Percentiles rank a stretch among this genome's conserved stretches.
phyloP scores from a whole-genome alignment of 441 rosid species.

The Aleurites moluccanus region DNA sequence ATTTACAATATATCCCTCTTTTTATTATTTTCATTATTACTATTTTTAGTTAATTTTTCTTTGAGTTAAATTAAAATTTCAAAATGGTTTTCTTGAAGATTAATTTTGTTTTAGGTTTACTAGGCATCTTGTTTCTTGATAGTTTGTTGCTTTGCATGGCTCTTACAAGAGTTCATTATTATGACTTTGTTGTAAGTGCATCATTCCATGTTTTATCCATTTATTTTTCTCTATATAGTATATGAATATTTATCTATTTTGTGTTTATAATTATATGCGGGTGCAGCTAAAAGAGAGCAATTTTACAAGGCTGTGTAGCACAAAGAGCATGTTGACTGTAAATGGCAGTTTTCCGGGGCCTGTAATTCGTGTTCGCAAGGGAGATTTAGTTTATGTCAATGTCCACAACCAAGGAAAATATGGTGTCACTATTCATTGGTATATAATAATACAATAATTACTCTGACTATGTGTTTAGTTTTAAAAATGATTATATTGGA shows the following conservation, averaged over 20 bases:
- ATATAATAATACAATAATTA: neutral
- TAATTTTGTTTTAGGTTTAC: neutral
- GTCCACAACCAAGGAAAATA: conserved; percentile 41
- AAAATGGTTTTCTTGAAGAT: neutral
- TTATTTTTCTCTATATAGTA: neutral
- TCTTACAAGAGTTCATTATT: neutral
- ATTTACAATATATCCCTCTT: no score
- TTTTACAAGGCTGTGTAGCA: conserved; percentile 39
- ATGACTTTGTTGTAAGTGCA: neutral
- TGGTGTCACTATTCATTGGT: conserved; percentile 54
- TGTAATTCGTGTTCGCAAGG: conserved; percentile 35
- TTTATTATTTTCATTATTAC: no score
- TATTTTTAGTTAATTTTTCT: no score
- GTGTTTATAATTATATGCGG: neutral
- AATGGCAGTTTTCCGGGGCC: conserved; percentile 50
- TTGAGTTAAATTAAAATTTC: no score
- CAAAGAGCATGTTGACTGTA: conserved; percentile 49
- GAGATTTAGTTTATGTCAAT: conserved; percentile 40
- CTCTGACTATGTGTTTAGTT: no score
- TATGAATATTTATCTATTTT: neutral
- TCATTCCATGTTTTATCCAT: no score
- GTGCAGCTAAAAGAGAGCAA: conserved; percentile 25
- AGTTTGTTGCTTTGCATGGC: neutral
- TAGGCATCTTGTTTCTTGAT: neutral
- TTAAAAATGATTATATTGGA: no score